Evolutionary conservation across 2,329 filamentous ascomycete genomes (phyloP), one percentile per base, ranked within the genome.

Genomic region (Penicillium expansum): DNA sequence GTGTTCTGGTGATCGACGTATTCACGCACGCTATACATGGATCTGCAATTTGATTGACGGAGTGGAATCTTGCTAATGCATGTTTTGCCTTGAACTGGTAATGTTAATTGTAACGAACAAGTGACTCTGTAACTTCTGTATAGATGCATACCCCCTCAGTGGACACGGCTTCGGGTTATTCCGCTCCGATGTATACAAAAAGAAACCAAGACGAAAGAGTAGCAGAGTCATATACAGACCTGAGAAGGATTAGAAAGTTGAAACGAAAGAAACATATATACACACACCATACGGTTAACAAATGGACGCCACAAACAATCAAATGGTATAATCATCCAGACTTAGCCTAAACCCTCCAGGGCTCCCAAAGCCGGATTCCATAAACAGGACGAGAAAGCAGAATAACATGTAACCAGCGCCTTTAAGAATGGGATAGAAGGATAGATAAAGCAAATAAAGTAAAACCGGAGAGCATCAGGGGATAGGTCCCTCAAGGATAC

Each of bases 331-430:
- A 56, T 56, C 48, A 47, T 56, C 54, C 54, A 24, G 43, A 49
- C 44, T 55, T 42, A 47, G 29, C 54, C 48, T 56, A 52, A 29
- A 27, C 45, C 52, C 52, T 54, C 37, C 44, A 47, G 44, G 44
- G 44, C 44, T 24, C 44, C 44, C 44, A 32, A 50, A 41, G 53
- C 48, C 41, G 48, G 48, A 47, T 52, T 52, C 20, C 54, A 37
- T 51, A 52, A 47, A 43, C 27, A 51, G 24, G 33, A 29, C 30
- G 30, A 11, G 24, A 33, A 55, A 43, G 11, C 32, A 54, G 9
- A 16, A 41, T 63, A 65, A 59, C 61, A 67, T 64, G 65, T 65
- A 65, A 60, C 63, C 60, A 49, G 58, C 65, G 64, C 67, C 63
- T 44, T 55, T 62, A 62, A 54, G 57, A 60, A 62, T 58, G 48